Evolutionary conservation across 1,284 basidiomycete genomes (phyloP).

Genomic region (Cryptococcus sp.): DNA sequence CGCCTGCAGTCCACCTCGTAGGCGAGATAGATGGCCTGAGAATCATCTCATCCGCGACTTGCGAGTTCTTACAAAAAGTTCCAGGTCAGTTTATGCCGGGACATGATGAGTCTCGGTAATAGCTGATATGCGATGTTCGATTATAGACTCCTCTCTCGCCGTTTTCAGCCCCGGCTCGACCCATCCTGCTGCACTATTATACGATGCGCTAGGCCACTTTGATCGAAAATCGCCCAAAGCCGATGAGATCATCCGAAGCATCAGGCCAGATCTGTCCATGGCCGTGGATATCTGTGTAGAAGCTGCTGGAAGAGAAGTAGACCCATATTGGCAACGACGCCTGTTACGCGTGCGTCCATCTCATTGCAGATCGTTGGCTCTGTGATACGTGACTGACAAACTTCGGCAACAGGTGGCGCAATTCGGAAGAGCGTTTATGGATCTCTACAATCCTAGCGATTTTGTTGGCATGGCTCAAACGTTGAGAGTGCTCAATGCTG

Average conservation of each 20-base stretch:
- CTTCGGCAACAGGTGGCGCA: slow-evolving; percentile 71
- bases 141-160: slow-evolving; percentile 68
- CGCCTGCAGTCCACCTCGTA: slow-evolving; percentile 72
- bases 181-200: slow-evolving; percentile 85
- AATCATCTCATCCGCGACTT: slow-evolving; percentile 73
- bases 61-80: slow-evolving; percentile 92
- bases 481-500: slow-evolving; percentile 92
- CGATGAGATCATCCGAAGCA: slow-evolving; percentile 87
- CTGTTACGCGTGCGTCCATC: slow-evolving; percentile 71
- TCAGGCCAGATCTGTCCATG: slow-evolving; percentile 77
- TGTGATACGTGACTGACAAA: neutral
- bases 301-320: slow-evolving; percentile 90
- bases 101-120: neutral
- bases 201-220: slow-evolving; percentile 90
- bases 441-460: slow-evolving; percentile 85
- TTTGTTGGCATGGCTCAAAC: slow-evolving; percentile 89
- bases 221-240: slow-evolving; percentile 79
- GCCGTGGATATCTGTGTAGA: slow-evolving; percentile 93
- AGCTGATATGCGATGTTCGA: neutral
- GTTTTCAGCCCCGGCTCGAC: slow-evolving; percentile 91
- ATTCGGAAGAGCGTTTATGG: slow-evolving; percentile 90
- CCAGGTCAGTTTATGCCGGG: slow-evolving; percentile 60
- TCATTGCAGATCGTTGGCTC: neutral
- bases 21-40: slow-evolving; percentile 87
- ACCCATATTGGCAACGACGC: slow-evolving; percentile 81